Evolutionary conservation across 2,329 filamentous ascomycete genomes (phyloP).

Genomic region (Elsinoe arachidis): DNA sequence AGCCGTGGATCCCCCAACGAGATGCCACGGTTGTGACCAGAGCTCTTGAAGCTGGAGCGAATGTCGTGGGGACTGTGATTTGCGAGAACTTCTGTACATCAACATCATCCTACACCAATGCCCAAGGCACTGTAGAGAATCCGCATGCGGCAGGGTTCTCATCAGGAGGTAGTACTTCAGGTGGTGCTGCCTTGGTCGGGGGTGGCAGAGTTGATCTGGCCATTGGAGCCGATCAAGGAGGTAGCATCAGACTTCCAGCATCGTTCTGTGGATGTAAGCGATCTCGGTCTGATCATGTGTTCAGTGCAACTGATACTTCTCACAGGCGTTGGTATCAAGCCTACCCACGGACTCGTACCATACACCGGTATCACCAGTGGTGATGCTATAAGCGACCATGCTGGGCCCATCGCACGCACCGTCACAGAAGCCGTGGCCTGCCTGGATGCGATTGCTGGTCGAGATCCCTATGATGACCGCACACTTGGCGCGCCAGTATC

Average conservation of each 20-base stretch:
- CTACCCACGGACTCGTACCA: constrained; percentile 42
- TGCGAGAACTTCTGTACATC: constrained; percentile 49
- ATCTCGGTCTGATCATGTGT: neutral
- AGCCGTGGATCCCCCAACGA: constrained; percentile 39
- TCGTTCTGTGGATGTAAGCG: constrained; percentile 27
- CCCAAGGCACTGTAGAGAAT: constrained; percentile 32
- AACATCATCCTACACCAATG: constrained; percentile 34
- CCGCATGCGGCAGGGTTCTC: constrained; percentile 39
- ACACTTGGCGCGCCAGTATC: constrained; percentile 26
- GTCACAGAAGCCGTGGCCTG: constrained; percentile 37
- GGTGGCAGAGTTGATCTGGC: constrained; percentile 30
- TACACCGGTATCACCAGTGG: constrained; percentile 41
- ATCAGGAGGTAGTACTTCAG: constrained; percentile 41
- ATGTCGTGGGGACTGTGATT: constrained; percentile 42
- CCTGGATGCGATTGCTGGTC: constrained; percentile 39
- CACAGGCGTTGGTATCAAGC: constrained; percentile 27
- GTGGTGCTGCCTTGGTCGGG: constrained; percentile 37
- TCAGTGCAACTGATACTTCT: neutral
- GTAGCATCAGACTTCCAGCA: constrained; percentile 31
- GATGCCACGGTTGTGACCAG: constrained; percentile 44
- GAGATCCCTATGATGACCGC: constrained; percentile 42
- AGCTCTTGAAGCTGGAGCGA: constrained; percentile 42
- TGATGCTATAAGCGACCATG: constrained; percentile 37
- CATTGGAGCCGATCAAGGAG: constrained; percentile 34
- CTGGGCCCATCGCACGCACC: constrained; percentile 37